Evolutionary conservation across 148 eudicot species (phyloP).

Genomic region (Arctostaphylos glauca): DNA sequence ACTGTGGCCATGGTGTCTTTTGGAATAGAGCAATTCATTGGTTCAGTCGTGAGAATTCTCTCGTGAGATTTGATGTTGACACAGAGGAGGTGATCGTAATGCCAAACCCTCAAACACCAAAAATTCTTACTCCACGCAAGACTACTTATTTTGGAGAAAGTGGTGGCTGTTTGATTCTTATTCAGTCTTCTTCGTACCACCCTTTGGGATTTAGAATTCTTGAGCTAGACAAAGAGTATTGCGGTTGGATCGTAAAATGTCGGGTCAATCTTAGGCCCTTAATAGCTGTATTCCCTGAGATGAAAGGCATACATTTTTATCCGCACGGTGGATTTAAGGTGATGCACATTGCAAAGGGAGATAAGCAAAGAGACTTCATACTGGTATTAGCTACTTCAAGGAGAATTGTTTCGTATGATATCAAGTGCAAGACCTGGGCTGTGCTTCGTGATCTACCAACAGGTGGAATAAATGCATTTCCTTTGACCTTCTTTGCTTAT

Average conservation of each 20-base stretch:
- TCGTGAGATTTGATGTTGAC: not conserved
- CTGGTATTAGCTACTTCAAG: not conserved
- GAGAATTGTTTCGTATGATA: not conserved
- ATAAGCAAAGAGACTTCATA: not conserved
- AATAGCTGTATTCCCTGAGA: not conserved
- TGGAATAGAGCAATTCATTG: constrained; percentile 9
- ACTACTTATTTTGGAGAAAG: constrained; percentile 6
- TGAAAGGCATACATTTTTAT: too few relatives aligned
- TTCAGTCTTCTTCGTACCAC: not conserved
- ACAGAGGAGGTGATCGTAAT: not conserved
- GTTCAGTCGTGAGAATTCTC: not conserved
- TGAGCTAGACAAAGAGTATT: too few relatives aligned
- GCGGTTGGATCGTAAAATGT: too few relatives aligned
- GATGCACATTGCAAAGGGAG: not conserved
- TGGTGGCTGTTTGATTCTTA: constrained; percentile 1
- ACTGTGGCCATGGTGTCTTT: not conserved
- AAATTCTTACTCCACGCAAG: not conserved
- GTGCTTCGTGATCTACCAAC: not conserved
- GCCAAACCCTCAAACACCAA: not conserved
- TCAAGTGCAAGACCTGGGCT: not conserved
- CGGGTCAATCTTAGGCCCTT: not conserved
- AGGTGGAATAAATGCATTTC: not conserved
- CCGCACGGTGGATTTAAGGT: not conserved
- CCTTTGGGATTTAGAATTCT: not conserved
- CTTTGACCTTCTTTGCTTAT: not conserved